Evolutionary conservation across 352 stramenopile genomes (phyloP), one percentile per base, ranked within the genome.

Genomic region (Thalassiosira exigua): DNA sequence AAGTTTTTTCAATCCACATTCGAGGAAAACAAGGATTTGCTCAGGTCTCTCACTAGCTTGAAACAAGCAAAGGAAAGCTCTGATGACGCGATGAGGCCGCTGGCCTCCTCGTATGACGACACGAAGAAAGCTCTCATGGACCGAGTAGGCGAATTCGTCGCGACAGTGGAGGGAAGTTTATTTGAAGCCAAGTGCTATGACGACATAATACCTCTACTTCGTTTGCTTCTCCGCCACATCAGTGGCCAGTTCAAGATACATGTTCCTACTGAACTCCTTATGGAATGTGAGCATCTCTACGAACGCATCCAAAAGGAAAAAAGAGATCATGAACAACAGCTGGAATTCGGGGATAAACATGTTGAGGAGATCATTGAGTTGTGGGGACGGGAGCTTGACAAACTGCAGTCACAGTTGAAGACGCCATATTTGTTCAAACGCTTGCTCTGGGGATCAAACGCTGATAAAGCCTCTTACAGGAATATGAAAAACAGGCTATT

Each of bases 301-400:
- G 66, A 85, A 51, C 67, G 22, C 1, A 26, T 72, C 52, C 44
- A 68, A 64, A 76, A 85, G 52, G 69, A 70, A 59, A 19, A 77
- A 17, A 19, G 73, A 48, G 78, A 89, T 54, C 53, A 24, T 39
- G 32, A 53, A 9, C 57, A n/a, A n/a, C n/a, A n/a, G n/a, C n/a
- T n/a, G n/a, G n/a, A n/a, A n/a, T n/a, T n/a, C n/a, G n/a, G n/a
- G n/a, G n/a, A n/a, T n/a, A n/a, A n/a, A n/a, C n/a, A n/a, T n/a
- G n/a, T 89, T 48, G 73, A 89, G 21, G 81, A 79, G 33, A 33
- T 59, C 1, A 33, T 73, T 4, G 4, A 67, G 50, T 81, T 67
- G 59, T n/a, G 84, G 27, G 46, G 64, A 41, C n/a, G 33, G 50
- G 78, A 71, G 70, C 41, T 62, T 3, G 58, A 64, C 14, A n/a